phyloP scores from a whole-genome alignment of 1,284 basidiomycete species.

The Austroboletus rostrupii region DNA sequence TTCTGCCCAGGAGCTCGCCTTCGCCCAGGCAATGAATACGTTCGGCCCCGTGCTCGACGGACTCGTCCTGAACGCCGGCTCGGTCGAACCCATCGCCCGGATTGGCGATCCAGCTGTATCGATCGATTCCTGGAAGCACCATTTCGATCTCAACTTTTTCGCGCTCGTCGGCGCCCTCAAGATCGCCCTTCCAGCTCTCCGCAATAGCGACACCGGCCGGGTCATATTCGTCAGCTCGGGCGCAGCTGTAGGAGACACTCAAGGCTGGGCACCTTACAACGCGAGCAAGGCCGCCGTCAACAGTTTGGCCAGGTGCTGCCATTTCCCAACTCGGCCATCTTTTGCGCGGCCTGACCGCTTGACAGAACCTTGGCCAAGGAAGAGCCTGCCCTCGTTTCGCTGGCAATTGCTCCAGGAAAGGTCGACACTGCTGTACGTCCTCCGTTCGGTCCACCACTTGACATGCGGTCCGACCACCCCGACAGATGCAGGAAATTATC shows the following conservation, averaged over 20 bases:
- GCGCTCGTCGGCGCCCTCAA: constrained; percentile 69
- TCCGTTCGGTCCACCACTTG: constrained; percentile 2
- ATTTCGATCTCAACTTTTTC: constrained; percentile 84
- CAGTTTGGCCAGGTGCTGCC: constrained; percentile 61
- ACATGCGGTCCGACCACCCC: constrained; percentile 2
- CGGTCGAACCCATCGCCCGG: constrained; percentile 50
- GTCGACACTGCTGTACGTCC: constrained; percentile 66
- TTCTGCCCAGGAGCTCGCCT: constrained; percentile 48
- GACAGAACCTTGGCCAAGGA: constrained; percentile 77
- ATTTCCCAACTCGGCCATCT: constrained; percentile 9
- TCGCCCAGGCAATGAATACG: constrained; percentile 43
- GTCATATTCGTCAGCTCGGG: constrained; percentile 83
- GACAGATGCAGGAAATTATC: constrained; percentile 66
- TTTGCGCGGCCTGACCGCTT: constrained; percentile 7
- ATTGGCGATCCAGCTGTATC: constrained; percentile 36
- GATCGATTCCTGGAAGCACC: constrained; percentile 53
- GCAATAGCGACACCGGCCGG: constrained; percentile 57
- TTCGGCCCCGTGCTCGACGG: constrained; percentile 63
- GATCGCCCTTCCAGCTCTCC: constrained; percentile 62
- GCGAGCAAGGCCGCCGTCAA: constrained; percentile 84
- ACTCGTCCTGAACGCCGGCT: constrained; percentile 78
- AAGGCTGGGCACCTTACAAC: constrained; percentile 79
- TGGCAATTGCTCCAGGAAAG: constrained; percentile 82
- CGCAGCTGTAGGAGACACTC: constrained; percentile 62
- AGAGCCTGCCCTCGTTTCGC: constrained; percentile 67